phyloP scores from a whole-genome alignment of 2,329 filamentous ascomycete species.

The Malbranchea zuffiana region DNA sequence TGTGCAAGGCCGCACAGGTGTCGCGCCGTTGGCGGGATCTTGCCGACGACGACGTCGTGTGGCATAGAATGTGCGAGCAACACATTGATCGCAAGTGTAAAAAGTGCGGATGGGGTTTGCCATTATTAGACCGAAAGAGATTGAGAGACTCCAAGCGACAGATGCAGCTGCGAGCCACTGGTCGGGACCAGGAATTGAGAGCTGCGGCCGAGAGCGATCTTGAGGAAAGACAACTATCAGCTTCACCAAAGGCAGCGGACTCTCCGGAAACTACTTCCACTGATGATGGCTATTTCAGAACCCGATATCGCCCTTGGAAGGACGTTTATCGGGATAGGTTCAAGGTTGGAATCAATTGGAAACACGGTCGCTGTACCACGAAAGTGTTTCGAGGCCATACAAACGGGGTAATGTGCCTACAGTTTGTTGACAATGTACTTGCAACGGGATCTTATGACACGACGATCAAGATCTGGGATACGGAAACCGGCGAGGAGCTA shows the following conservation, averaged over 20 bases:
- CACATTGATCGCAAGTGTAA: constrained; percentile 89
- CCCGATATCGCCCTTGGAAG: constrained; percentile 67
- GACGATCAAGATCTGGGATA: constrained; percentile 93
- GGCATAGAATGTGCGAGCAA: constrained; percentile 97
- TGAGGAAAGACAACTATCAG: no score
- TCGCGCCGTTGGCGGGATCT: constrained; percentile 77
- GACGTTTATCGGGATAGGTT: constrained; percentile 92
- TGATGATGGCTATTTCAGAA: constrained; percentile 40
- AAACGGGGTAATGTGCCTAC: constrained; percentile 72
- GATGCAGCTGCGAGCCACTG: constrained; percentile 51
- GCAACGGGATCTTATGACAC: constrained; percentile 92
- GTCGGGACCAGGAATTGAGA: constrained; percentile 6
- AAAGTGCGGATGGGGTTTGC: constrained; percentile 91
- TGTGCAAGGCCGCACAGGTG: constrained; percentile 93
- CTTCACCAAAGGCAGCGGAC: no score
- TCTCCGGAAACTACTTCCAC: not conserved
- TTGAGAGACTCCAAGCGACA: constrained; percentile 78
- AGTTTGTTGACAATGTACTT: constrained; percentile 79
- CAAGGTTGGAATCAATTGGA: constrained; percentile 96
- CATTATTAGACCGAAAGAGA: constrained; percentile 76
- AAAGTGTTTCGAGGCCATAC: constrained; percentile 76
- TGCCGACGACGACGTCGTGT: constrained; percentile 95
- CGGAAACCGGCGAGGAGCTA: constrained; percentile 74
- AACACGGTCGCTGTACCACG: constrained; percentile 77
- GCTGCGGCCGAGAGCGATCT: not conserved